Base-by-base conservation (phyloP, 192 early-diverging fungal species). In the Entomortierella parvispora region DNA sequence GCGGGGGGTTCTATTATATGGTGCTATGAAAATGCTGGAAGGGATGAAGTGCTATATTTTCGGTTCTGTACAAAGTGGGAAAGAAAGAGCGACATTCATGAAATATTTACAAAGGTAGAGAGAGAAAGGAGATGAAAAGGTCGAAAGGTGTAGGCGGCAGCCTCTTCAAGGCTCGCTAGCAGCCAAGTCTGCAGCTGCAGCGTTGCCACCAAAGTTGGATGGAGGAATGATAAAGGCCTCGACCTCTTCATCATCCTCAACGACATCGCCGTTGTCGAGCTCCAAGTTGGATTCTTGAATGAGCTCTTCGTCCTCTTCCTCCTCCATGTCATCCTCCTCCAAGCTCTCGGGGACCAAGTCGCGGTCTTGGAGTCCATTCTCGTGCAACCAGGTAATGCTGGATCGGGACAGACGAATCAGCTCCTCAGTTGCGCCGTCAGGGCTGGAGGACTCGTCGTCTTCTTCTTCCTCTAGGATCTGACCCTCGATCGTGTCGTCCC, bases 401-500 rank as follows among this genome's bases (percentile, higher is more conserved):
- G 37, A 5, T 5, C 37, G 37, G 37, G 37, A 9, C 5, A 40
- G 37, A 40, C 37, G 37, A 12, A 40, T 40, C 37, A 40, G 37
- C 12, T 40, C 37, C 12, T 40, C 37, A 40, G 37, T 12, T 5
- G 37, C 37, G 12, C 7, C 37, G 37, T 40, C 37, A 40, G 7
- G 37, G 12, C 12, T 40, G 7, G 5, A 9, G 37, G 37, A 40
- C 37, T 59, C 58, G 23, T 62, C 59, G 2, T 57, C 60, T 17
- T 61, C 71, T 28, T 76, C 71, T 18, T 77, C 74, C 44, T 77
- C 74, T 0, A 77, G 31, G 49, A 63, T 46, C 48, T 68, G 18
- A 8, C 74, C 74, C 49, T 77, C 74, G 32, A 77, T 77, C 0
- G 74, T 77, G 9, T 77, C 65, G 28, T 77, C 74, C 1, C 63